phyloP scores from a whole-genome alignment of 495 filamentous ascomycete species.

The Aspergillus nidulans region DNA sequence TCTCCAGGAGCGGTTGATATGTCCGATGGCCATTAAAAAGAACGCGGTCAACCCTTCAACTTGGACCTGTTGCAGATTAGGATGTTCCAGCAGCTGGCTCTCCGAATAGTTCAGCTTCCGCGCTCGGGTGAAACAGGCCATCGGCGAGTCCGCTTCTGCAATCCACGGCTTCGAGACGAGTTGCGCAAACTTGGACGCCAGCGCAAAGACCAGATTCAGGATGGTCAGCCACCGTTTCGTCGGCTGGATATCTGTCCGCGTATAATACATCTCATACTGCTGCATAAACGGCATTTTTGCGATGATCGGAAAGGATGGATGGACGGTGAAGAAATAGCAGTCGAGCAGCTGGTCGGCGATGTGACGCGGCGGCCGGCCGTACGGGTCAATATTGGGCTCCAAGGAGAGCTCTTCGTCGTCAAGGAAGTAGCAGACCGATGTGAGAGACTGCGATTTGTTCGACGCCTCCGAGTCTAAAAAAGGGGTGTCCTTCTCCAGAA shows the following conservation, averaged over 20 bases:
- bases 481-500: conserved; percentile 27
- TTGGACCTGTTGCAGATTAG: conserved; percentile 55
- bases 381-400: not conserved
- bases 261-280: conserved; percentile 39
- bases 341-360: conserved; percentile 51
- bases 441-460: conserved; percentile 28
- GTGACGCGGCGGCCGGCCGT: conserved; percentile 41
- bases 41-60: conserved; percentile 55
- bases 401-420: conserved; percentile 42
- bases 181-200: conserved; percentile 47
- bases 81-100: conserved; percentile 45
- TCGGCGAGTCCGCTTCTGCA: conserved; percentile 9
- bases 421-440: conserved; percentile 47
- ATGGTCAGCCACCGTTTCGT: conserved; percentile 53
- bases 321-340: conserved; percentile 52
- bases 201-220: conserved; percentile 62
- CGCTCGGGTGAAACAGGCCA: conserved; percentile 55
- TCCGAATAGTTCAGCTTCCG: conserved; percentile 49
- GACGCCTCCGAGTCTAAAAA: conserved; percentile 12
- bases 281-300: conserved; percentile 38
- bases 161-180: conserved; percentile 21
- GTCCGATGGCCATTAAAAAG: conserved; percentile 54
- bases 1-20: conserved; percentile 61
- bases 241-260: conserved; percentile 27
- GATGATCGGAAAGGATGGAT: conserved; percentile 57